A percentile compares a stretch with the other conserved stretches of the same genome.
Evolutionary conservation across 345 rosid genomes (phyloP).

Genomic region (Corchorus capsularis): DNA sequence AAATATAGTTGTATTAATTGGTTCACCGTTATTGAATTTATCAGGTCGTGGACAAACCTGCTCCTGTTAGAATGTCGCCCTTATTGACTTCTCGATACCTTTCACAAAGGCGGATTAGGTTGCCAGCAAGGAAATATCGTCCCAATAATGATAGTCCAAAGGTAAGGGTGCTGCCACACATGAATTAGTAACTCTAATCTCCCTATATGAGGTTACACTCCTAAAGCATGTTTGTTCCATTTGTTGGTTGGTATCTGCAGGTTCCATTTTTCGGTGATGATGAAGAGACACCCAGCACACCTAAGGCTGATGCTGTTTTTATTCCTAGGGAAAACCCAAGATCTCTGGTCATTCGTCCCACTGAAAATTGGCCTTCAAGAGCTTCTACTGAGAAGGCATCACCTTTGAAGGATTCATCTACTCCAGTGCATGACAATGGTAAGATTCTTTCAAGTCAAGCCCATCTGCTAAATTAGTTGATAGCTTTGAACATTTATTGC

Average conservation of each 20-base stretch:
- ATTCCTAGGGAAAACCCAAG: slow-evolving; percentile 95
- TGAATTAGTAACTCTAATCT: neutral
- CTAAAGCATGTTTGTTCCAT: neutral
- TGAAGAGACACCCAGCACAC: slow-evolving; percentile 76
- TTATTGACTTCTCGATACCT: slow-evolving; percentile 80
- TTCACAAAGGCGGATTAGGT: slow-evolving; percentile 67
- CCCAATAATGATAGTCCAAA: slow-evolving; percentile 67
- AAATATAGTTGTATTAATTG: neutral
- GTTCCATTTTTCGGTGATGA: slow-evolving; percentile 86
- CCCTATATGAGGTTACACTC: neutral
- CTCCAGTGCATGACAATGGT: slow-evolving; percentile 20
- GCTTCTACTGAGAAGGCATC: slow-evolving; percentile 49
- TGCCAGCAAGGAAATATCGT: slow-evolving; percentile 80
- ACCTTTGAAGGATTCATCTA: slow-evolving; percentile 39
- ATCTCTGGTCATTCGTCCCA: slow-evolving; percentile 70
- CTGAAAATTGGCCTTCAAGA: slow-evolving; percentile 57
- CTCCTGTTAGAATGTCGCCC: slow-evolving; percentile 75
- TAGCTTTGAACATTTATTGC: neutral
- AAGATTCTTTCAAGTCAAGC: neutral
- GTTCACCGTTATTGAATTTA: neutral
- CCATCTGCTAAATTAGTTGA: neutral
- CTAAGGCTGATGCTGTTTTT: slow-evolving; percentile 86
- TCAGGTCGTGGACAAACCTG: slow-evolving; percentile 84
- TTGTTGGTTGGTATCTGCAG: slow-evolving; percentile 43
- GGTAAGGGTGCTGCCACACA: slow-evolving; percentile 40